Base-by-base conservation (phyloP, 1,284 basidiomycete genomes). In the Mycena citricolor region DNA sequence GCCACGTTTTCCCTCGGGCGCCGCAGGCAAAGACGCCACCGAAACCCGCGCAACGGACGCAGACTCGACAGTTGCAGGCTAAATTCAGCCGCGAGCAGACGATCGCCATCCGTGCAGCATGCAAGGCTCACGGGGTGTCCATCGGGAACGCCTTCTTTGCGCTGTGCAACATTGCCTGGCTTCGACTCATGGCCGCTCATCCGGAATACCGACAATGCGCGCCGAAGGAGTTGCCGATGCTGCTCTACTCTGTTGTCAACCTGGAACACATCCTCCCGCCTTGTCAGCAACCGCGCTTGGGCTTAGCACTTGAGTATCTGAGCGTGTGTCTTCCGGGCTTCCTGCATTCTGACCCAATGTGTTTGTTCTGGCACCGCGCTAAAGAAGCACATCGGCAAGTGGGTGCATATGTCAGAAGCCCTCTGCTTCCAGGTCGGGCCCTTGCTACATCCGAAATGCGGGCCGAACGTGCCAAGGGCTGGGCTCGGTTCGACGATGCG, bases 231-330 rank as follows among this genome's bases (percentile, higher is more conserved):
- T 39, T 51, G 11, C 49, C 49, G 10, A 42, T 39, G 33, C 38
- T 51, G 28, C 41, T 51, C 44, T 51, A 51, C 45, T 47, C 49
- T 13, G 45, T 46, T 0, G 32, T 51, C 39, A 34, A 16, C 14
- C 17, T 51, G 14, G 45, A 42, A 4, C 32, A 39, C 6, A 32
- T 34, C 39, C 39, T 51, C 20, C 8, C 29, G 10, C 38, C 42
- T 14, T 5, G 17, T 8, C 31, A 44, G 2, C 31, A 41, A 14
- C 47, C n/a, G n/a, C n/a, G n/a, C n/a, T n/a, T n/a, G n/a, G 28
- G 37, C 8, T 39, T 52, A 14, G 49, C 42, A 11, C 49, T 47
- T 22, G 49, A 38, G 1, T 51, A 51, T 23, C 19, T 16, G 38
- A 52, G 44, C 38, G 29, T 48, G 42, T 23, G 42, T 21, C 46